phyloP scores from a whole-genome alignment of 371 early-diverging fungal genomes.

The Mortierella sp. region DNA sequence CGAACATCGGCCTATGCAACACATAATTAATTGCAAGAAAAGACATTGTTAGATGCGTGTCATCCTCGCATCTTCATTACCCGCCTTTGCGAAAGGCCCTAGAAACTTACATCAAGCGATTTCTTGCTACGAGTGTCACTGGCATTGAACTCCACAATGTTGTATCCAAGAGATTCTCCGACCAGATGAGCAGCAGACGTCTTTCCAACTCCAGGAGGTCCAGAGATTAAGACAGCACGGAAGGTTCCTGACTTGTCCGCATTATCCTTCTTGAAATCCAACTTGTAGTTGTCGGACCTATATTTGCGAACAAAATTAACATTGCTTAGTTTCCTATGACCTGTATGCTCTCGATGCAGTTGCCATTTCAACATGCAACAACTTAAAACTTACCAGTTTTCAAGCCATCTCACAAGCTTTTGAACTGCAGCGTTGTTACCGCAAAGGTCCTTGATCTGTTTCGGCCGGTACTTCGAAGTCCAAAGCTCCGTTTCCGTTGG shows the following conservation, averaged over 20 bases:
- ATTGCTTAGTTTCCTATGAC: not conserved
- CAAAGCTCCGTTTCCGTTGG: conserved; percentile 73
- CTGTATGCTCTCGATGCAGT: no score
- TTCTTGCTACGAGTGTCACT: conserved; percentile 98
- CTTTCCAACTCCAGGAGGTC: conserved; percentile 99
- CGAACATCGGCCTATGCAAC: conserved; percentile 58
- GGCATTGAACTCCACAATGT: conserved; percentile 98
- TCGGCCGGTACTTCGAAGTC: conserved; percentile 98
- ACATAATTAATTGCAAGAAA: not conserved
- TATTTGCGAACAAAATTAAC: conserved; percentile 14
- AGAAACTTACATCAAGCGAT: conserved; percentile 74
- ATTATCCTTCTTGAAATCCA: conserved; percentile 56
- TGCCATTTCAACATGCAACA: not conserved
- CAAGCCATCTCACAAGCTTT: conserved; percentile 83
- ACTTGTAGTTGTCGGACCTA: conserved; percentile 58
- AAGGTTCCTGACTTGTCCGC: conserved; percentile 52
- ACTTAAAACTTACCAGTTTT: conserved; percentile 68
- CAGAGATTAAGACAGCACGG: conserved; percentile 93
- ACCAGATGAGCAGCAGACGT: conserved; percentile 97
- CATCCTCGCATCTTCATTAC: not conserved
- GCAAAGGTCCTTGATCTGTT: conserved; percentile 83
- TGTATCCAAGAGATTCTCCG: conserved; percentile 83
- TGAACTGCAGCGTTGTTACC: conserved; percentile 91
- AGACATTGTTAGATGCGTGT: not conserved
- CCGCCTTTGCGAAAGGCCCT: not conserved